A percentile compares a stretch with the other conserved stretches of the same genome.
These are phyloP conservation scores for Aspergillus haitiensis DNA, from an alignment of 495 filamentous ascomycete genomes.

Conservation along the genomic window DNA sequence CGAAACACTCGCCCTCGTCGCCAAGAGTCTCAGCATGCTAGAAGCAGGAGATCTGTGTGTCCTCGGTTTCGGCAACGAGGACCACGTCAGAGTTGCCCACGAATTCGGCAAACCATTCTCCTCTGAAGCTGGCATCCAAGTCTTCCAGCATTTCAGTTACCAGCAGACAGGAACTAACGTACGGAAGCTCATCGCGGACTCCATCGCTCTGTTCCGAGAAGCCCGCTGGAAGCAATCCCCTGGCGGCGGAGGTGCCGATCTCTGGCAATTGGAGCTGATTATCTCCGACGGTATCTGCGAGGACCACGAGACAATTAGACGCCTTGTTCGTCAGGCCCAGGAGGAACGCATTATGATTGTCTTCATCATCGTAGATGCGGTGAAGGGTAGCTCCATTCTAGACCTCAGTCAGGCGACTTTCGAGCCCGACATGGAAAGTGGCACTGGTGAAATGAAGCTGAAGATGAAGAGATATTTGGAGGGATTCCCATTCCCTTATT, in stretches of 20 bases:
- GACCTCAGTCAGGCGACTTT: constrained; percentile 82
- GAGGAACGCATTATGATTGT: constrained; percentile 98
- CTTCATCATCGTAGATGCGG: constrained; percentile 90
- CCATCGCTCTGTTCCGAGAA: constrained; percentile 76
- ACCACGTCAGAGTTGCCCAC: constrained; percentile 83
- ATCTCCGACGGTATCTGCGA: constrained; percentile 92
- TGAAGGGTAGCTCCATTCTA: constrained; percentile 66
- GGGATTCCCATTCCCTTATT: constrained; percentile 93
- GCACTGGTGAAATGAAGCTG: constrained; percentile 61
- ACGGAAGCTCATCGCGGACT: constrained; percentile 68
- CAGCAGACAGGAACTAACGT: constrained; percentile 83
- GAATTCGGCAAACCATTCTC: constrained; percentile 82
- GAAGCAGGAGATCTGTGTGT: constrained; percentile 91
- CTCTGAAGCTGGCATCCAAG: constrained; percentile 74
- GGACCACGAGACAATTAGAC: constrained; percentile 77
- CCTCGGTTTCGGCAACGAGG: constrained; percentile 75
- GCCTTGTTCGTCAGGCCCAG: constrained; percentile 79
- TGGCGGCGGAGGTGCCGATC: constrained; percentile 62
- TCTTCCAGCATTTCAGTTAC: constrained; percentile 85
- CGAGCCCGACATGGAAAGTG: constrained; percentile 53
- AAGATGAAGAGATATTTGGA: constrained; percentile 89
- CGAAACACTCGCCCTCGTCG: constrained; percentile 86
- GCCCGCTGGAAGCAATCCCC: constrained; percentile 61
- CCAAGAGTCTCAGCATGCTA: constrained; percentile 80
- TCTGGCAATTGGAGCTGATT: constrained; percentile 96